Evolutionary conservation across 306 rosid species (phyloP), one percentile per base, ranked within the genome.

Genomic region (Mimosa bimucronata): DNA sequence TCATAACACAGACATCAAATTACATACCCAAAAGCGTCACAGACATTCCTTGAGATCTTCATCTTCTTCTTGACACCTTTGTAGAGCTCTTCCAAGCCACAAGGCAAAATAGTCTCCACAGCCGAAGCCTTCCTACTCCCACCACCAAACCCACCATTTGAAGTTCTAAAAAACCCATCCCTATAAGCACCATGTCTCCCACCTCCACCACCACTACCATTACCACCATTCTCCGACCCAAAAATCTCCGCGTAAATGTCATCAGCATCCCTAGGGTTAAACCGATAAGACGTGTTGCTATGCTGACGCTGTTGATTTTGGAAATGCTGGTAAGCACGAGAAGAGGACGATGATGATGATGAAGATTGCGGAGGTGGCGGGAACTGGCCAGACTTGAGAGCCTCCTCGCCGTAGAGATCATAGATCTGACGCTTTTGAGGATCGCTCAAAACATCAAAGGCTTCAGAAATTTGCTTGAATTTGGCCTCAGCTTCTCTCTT

Each of bases 351-450:
- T 0, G 91, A 50, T 6, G 83, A 70, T 3, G 90, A 57, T 0
- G 92, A 79, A 0, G 88, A 65, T 0, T 86, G 78, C 0, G 85
- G 73, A 3, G 94, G 89, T 6, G 96, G 92, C 1, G 97, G 97
- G 73, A 93, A 84, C 21, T 88, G 97, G 6, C 97, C 98, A 9
- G 96, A 87, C 77, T 96, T 91, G 30, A 96, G 88, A 0, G 92
- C 94, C 64, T 90, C 97, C 81, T 93, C 98, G 21, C 97, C 97
- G 86, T 91, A 90, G 21, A 88, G 93, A 83, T 93, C 98, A 80
- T 96, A 93, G 97, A 96, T 93, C 97, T 91, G 98, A 71, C 98
- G 97, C 91, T 96, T 96, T 73, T 86, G 82, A 3, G 97, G 97
- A 77, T 91, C 98, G 79, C 89, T 85, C 30, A 95, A 87, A 76